A percentile compares a stretch with the other conserved stretches of the same genome.
Evolutionary conservation across 139 green algal genomes (phyloP).

Genomic region (Monoraphidium neglectum): DNA sequence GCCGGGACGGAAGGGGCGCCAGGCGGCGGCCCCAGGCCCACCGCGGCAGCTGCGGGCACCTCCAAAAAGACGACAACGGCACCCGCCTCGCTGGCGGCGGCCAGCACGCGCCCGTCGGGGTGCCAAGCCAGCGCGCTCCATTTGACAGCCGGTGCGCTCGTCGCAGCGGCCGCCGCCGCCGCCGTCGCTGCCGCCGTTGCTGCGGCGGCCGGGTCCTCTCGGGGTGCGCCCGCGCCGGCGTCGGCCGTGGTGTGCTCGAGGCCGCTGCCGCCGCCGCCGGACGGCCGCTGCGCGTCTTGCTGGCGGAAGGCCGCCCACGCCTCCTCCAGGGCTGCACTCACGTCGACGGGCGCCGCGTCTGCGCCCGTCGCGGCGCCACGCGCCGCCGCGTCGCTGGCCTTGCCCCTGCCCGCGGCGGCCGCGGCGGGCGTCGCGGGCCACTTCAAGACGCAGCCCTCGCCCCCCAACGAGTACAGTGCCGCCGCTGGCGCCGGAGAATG

Average conservation of each 20-base stretch:
- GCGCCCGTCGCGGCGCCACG: background rate
- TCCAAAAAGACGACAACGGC: no score
- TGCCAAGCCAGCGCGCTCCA: no score
- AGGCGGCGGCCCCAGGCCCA: no score
- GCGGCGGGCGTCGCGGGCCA: background rate
- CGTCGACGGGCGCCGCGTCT: slow-evolving; percentile 1
- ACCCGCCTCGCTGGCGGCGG: no score
- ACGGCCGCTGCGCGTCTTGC: background rate
- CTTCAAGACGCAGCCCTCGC: slow-evolving; percentile 22
- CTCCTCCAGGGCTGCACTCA: slow-evolving; percentile 5
- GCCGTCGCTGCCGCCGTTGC: background rate
- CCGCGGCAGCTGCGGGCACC: no score
- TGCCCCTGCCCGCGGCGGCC: no score
- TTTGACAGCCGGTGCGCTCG: background rate
- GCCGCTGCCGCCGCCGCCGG: background rate
- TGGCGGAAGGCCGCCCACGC: background rate
- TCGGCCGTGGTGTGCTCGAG: background rate
- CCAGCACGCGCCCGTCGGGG: no score
- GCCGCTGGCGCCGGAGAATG: background rate
- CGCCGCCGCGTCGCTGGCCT: background rate
- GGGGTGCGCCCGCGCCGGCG: background rate
- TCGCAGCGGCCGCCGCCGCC: background rate
- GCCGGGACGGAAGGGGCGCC: no score
- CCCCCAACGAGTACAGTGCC: slow-evolving; percentile 21
- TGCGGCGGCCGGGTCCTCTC: background rate